phyloP scores from a whole-genome alignment of 768 basidiomycete species.

The Austroboletus eburneus region DNA sequence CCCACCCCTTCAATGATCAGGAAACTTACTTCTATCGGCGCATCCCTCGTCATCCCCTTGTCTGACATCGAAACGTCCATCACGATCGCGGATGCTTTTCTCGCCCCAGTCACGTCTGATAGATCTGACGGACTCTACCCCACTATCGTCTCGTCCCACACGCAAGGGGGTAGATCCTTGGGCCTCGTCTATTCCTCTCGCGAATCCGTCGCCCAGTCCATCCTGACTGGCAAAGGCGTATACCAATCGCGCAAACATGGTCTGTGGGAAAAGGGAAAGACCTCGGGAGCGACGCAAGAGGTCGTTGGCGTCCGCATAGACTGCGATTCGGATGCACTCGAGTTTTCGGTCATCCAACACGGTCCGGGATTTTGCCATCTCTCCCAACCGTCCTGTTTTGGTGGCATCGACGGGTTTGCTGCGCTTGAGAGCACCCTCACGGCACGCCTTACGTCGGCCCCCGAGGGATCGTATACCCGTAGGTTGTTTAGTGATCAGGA shows the following conservation, averaged over 20 bases:
- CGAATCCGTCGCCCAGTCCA: constrained; percentile 82
- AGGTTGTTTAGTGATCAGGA: constrained; percentile 78
- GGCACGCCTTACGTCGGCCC: constrained; percentile 68
- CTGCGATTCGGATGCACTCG: constrained; percentile 90
- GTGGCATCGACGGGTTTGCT: constrained; percentile 70
- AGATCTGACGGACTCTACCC: constrained; percentile 90
- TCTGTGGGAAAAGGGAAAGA: constrained; percentile 95
- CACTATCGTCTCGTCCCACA: constrained; percentile 75
- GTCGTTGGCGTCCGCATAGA: constrained; percentile 79
- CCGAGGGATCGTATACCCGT: constrained; percentile 88
- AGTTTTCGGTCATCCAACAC: constrained; percentile 86
- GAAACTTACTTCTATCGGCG: constrained; percentile 53
- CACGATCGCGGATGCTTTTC: constrained; percentile 81
- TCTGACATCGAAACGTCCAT: constrained; percentile 60
- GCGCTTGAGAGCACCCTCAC: constrained; percentile 77
- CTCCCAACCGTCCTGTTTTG: constrained; percentile 84
- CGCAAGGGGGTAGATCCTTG: constrained; percentile 67
- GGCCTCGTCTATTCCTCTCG: constrained; percentile 95
- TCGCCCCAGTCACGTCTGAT: constrained; percentile 78
- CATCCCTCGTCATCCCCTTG: constrained; percentile 67
- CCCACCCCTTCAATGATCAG: constrained; percentile 60
- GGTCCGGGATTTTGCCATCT: constrained; percentile 95
- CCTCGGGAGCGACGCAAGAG: constrained; percentile 89
- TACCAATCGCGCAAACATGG: constrained; percentile 97
- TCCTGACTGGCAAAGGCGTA: constrained; percentile 83